Percentiles rank a stretch among this genome's conserved stretches.
phyloP scores from a whole-genome alignment of 1,284 basidiomycete genomes.

The Mycena sp. region DNA sequence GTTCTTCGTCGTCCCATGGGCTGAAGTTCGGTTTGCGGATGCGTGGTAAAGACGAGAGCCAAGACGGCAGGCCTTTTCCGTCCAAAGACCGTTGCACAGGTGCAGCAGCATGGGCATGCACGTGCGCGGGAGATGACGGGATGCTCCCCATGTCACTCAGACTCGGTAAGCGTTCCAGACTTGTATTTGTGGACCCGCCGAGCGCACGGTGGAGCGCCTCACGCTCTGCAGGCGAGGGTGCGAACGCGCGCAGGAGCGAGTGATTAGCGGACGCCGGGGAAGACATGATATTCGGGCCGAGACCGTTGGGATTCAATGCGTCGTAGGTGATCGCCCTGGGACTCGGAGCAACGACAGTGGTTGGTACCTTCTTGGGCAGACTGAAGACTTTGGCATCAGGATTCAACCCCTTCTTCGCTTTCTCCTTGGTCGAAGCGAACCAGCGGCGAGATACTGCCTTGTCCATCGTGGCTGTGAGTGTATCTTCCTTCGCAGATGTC shows the following conservation, averaged over 20 bases:
- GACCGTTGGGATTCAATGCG: constrained; percentile 65
- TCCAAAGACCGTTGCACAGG: constrained; percentile 20
- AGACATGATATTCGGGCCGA: constrained; percentile 48
- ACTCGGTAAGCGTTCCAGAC: constrained; percentile 78
- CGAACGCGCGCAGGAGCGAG: constrained; percentile 78
- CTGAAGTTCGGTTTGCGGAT: constrained; percentile 69
- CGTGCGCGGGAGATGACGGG: constrained; percentile 65
- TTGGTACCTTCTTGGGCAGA: constrained; percentile 55
- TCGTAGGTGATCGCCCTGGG: constrained; percentile 47
- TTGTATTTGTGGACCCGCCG: constrained; percentile 72
- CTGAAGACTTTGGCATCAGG: constrained; percentile 88
- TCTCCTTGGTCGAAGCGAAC: constrained; percentile 57
- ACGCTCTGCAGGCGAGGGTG: constrained; percentile 83
- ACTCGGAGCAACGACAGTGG: constrained; percentile 54
- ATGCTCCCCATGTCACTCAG: constrained; percentile 75
- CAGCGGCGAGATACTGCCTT: constrained; percentile 52
- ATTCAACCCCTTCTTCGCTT: constrained; percentile 74
- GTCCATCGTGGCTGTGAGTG: constrained; percentile 30
- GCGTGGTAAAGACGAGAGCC: constrained; percentile 63
- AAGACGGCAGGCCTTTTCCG: constrained; percentile 54
- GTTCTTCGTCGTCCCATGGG: constrained; percentile 73
- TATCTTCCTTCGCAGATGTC: constrained; percentile 34
- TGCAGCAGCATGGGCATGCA: constrained; percentile 46
- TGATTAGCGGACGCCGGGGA: constrained; percentile 52
- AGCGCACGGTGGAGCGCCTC: constrained; percentile 78